phyloP scores from a whole-genome alignment of 148 eudicot species.

The Nepenthes mirabilis region DNA sequence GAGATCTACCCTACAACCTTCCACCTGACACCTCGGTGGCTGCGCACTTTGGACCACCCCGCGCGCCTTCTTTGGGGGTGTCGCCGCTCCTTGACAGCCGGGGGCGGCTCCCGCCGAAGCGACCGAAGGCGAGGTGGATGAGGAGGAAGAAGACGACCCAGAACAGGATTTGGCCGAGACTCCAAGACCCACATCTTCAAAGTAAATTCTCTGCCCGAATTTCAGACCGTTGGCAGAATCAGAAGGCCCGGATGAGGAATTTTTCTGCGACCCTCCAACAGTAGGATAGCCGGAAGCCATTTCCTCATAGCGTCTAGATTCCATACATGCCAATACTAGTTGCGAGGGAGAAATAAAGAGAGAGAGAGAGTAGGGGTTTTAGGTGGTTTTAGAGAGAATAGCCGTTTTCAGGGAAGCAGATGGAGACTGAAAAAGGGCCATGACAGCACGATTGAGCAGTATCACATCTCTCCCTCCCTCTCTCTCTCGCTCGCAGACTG shows the following conservation, averaged over 20 bases:
- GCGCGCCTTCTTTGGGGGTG: conserved; percentile 36
- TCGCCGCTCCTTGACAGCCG: conserved; percentile 10
- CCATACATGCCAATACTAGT: conserved; percentile 17
- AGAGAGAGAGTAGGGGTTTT: too few species aligned
- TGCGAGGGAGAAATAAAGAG: neutral
- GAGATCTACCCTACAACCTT: conserved; percentile 84
- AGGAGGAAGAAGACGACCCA: conserved; percentile 15
- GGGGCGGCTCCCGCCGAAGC: conserved; percentile 1
- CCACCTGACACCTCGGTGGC: conserved; percentile 89
- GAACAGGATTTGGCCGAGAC: conserved; percentile 14
- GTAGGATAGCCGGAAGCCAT: conserved; percentile 37
- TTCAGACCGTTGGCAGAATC: conserved; percentile 48
- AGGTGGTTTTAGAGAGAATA: neutral
- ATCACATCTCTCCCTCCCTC: neutral
- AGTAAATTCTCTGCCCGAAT: conserved; percentile 81
- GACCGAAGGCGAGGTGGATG: too few species aligned
- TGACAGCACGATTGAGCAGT: conserved; percentile 25
- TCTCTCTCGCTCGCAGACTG: neutral
- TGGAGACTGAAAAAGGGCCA: conserved; percentile 36
- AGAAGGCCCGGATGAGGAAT: conserved; percentile 2
- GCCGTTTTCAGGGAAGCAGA: conserved; percentile 13
- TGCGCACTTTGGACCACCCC: conserved; percentile 35
- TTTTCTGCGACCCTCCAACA: conserved; percentile 6
- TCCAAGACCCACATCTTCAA: conserved; percentile 52
- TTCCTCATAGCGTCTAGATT: conserved; percentile 19